Evolutionary conservation across 805 yeast species (phyloP).

Genomic region (Starmerella potacharoeniae): DNA sequence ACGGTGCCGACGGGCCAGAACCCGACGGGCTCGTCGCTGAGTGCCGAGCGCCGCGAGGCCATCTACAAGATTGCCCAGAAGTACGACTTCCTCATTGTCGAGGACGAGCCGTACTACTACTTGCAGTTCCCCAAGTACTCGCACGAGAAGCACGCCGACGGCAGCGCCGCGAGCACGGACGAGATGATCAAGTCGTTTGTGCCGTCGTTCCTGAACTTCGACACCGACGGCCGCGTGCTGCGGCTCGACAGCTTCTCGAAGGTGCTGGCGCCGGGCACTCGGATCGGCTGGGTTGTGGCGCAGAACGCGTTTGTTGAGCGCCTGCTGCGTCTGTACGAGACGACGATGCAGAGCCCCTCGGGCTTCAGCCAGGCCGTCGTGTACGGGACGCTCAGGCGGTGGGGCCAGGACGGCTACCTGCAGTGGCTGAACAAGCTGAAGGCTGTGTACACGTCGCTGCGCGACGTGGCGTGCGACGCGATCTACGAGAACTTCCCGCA

Average conservation of each 20-base stretch:
- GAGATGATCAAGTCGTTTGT: constrained; percentile 57
- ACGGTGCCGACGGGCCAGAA: constrained; percentile 93
- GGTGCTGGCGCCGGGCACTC: constrained; percentile 81
- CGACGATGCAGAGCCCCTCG: constrained; percentile 64
- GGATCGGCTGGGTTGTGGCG: constrained; percentile 84
- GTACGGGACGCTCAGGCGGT: constrained; percentile 59
- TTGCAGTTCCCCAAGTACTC: constrained; percentile 39
- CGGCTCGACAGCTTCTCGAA: constrained; percentile 86
- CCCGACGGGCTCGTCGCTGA: constrained; percentile 86
- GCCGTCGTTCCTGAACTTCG: constrained; percentile 63
- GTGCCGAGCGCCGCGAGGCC: constrained; percentile 60
- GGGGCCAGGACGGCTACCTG: constrained; percentile 85
- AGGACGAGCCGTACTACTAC: constrained; percentile 97
- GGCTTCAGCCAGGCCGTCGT: constrained; percentile 69
- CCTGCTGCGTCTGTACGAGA: constrained; percentile 63
- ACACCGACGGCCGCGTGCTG: constrained; percentile 78
- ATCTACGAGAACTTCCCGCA: constrained; percentile 48
- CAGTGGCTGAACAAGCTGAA: constrained; percentile 76
- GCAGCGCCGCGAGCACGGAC: constrained; percentile 37
- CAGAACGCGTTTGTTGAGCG: constrained; percentile 55
- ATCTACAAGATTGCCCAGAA: constrained; percentile 69
- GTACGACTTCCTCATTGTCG: constrained; percentile 75
- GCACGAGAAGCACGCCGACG: constrained; percentile 26
- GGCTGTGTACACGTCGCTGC: constrained; percentile 68
- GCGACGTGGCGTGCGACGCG: constrained; percentile 78